These are phyloP conservation scores for Fusarium brachygibbosum DNA, from an alignment of 2,329 filamentous ascomycete genomes.

Conservation along the genomic window DNA sequence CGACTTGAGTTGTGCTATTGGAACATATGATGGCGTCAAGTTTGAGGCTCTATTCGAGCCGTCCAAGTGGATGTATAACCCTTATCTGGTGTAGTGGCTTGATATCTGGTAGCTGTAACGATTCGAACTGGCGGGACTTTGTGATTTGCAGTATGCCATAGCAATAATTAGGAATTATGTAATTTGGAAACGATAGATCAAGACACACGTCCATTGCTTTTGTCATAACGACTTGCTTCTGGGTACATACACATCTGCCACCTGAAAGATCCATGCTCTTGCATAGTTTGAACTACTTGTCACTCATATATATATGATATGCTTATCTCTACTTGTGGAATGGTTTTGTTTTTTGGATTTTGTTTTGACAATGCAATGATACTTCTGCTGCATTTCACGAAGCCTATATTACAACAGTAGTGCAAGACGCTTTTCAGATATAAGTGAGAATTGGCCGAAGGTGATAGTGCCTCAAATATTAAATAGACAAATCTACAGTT, in stretches of 20 bases:
- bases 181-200: neutral
- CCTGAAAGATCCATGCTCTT: neutral
- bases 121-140: neutral
- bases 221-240: neutral
- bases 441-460: too few species aligned
- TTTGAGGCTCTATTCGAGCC: conserved; percentile 76
- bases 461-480: neutral
- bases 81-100: conserved; percentile 36
- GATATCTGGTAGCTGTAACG: neutral
- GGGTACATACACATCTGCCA: neutral
- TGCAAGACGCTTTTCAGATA: too few species aligned
- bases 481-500: neutral
- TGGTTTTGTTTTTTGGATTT: too few species aligned
- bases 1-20: conserved; percentile 78
- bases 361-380: too few species aligned
- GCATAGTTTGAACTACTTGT: too few species aligned
- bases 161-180: neutral
- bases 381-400: too few species aligned
- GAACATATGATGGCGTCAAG: conserved; percentile 75
- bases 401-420: too few species aligned
- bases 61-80: conserved; percentile 68
- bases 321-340: too few species aligned
- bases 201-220: conserved; percentile 9
- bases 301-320: too few species aligned
- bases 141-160: neutral